Conservation (phyloP, 2,329 filamentous ascomycete genomes). For the Sporothrix inflata region DNA sequence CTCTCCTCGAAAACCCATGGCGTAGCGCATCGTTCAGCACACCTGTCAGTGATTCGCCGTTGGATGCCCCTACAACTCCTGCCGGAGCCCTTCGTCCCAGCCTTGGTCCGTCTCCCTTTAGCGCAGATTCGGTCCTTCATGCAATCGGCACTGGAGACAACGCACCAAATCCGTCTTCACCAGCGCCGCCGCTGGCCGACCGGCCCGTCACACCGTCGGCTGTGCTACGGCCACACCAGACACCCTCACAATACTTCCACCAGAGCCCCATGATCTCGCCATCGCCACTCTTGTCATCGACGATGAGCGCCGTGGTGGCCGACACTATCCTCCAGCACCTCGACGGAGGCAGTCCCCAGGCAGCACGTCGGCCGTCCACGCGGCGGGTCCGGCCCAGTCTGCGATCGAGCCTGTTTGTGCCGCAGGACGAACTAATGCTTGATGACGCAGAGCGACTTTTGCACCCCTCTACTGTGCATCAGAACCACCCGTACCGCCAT, state of each 20-base stretch:
- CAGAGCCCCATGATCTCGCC: conserved; percentile 60
- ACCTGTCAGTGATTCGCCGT: not conserved
- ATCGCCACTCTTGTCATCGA: conserved; percentile 59
- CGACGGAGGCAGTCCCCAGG: conserved; percentile 40
- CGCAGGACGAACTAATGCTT: conserved; percentile 47
- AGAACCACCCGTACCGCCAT: conserved; percentile 27
- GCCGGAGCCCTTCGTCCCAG: conserved; percentile 21
- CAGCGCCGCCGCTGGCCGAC: conserved; percentile 32
- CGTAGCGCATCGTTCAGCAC: conserved; percentile 32
- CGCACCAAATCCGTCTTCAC: conserved; percentile 26
- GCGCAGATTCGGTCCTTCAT: conserved; percentile 38
- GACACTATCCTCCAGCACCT: conserved; percentile 55
- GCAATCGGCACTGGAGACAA: not conserved
- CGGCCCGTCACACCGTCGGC: conserved; percentile 36
- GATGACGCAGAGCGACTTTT: conserved; percentile 33
- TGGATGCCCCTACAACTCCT: conserved; percentile 32
- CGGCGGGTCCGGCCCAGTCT: conserved; percentile 55
- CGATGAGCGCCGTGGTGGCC: conserved; percentile 60
- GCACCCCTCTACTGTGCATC: not conserved
- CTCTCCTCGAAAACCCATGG: conserved; percentile 52
- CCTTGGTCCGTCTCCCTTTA: conserved; percentile 34
- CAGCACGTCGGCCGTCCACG: conserved; percentile 50
- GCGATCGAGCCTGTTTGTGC: conserved; percentile 58
- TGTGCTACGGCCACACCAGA: conserved; percentile 33
- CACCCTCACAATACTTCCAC: conserved; percentile 34